Percentiles rank a stretch among this genome's conserved stretches.
phyloP scores from a whole-genome alignment of 768 basidiomycete species.

The Phallus indusiatus region DNA sequence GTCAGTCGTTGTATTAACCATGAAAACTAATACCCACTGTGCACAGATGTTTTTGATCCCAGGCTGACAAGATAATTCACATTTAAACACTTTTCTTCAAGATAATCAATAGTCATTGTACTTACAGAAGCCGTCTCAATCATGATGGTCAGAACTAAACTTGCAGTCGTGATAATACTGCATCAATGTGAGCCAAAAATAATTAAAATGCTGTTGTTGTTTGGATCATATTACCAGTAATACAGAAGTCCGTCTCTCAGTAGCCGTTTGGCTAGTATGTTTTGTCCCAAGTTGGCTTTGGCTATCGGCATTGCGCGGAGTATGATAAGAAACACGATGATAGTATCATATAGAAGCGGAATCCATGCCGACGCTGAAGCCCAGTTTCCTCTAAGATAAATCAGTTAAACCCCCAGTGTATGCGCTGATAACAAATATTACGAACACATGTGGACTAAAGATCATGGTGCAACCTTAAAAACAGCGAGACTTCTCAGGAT shows the following conservation, averaged over 20 bases:
- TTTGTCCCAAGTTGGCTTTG: neutral
- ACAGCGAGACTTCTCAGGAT: neutral
- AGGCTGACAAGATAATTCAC: neutral
- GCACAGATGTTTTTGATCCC: conserved; percentile 28
- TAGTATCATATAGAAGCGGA: conserved; percentile 6
- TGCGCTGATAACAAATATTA: neutral
- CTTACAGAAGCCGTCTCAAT: conserved; percentile 20
- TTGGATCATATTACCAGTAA: neutral
- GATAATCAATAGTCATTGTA: neutral
- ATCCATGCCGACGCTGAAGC: conserved; percentile 6
- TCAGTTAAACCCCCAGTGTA: neutral
- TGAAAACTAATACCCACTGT: conserved; percentile 20
- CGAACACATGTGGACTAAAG: neutral
- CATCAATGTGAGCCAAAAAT: neutral
- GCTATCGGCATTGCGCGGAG: neutral
- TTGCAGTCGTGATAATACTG: conserved; percentile 30
- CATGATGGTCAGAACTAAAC: conserved; percentile 30
- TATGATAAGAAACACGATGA: neutral
- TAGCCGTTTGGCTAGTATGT: neutral
- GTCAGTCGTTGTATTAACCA: neutral
- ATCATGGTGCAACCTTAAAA: conserved; percentile 6
- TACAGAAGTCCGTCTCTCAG: conserved; percentile 5
- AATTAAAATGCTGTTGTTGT: neutral
- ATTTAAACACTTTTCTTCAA: neutral
- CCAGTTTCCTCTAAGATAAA: conserved; percentile 2